Evolutionary conservation across 768 basidiomycete genomes (phyloP), one percentile per base, ranked within the genome.

Genomic region (Trametopsis cervina): DNA sequence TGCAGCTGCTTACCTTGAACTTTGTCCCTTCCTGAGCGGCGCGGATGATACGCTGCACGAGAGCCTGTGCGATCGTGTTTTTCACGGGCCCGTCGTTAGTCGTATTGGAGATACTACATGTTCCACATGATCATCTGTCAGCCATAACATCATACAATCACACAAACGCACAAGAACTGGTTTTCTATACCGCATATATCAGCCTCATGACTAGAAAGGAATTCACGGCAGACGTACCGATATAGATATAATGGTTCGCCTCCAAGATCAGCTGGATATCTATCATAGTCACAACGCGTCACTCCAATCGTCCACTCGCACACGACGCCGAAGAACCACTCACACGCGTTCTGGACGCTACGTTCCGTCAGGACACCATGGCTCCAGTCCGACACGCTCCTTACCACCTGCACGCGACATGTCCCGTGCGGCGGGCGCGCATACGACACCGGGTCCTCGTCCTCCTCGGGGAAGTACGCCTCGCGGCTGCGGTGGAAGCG

Each of bases 301-400:
- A n/a, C n/a, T n/a, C n/a, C n/a, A n/a, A n/a, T n/a, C n/a, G n/a
- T n/a, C n/a, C n/a, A n/a, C n/a, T n/a, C n/a, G 20, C 41, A 39
- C 23, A 23, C 12, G 6, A 23, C 39, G 36, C 38, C 47, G 17
- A 40, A n/a, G n/a, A 26, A 41, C 5, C 2, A 77, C 85, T 62
- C 59, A 89, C 89, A 92, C 40, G 95, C 94, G 56, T 91, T 86
- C 67, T 96, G 94, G 51, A 98, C 91, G 64, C 89, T 92, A 50
- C 81, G 78, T 64, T 97, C 95, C 3, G 79, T 85, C 54, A 94
- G 71, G 27, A 93, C 87, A 2, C 94, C 95, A 57, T 92, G 89
- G 58, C 84, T 88, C 95, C 95, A 99, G 66, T 97, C 95, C 1
- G 75, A 81, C 18, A 93, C 87, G 52, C 86, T 89, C 46, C 95